These are phyloP conservation scores for Aspergillus glaucus DNA, from an alignment of 2,329 filamentous ascomycete genomes.

Conservation along the genomic window DNA sequence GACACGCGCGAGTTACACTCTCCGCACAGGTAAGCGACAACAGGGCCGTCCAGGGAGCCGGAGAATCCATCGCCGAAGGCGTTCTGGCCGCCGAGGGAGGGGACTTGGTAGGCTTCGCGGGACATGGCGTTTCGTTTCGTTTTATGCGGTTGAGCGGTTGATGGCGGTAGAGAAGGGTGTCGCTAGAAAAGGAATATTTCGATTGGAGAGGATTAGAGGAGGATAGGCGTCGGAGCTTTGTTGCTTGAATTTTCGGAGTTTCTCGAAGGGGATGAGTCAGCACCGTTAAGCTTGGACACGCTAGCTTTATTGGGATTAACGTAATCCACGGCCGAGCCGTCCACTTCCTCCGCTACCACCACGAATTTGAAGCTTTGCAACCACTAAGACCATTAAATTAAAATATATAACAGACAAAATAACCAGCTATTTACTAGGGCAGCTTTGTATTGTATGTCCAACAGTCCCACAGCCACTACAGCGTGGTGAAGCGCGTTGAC, in stretches of 20 bases:
- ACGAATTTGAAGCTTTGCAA: too few species aligned
- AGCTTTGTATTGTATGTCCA: too few species aligned
- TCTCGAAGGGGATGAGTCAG: background rate
- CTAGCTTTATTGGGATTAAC: background rate
- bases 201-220: background rate
- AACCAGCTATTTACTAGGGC: too few species aligned
- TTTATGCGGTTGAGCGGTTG: background rate
- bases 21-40: constrained; percentile 69
- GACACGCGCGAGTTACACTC: constrained; percentile 75
- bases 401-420: too few species aligned
- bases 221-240: background rate
- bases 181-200: background rate
- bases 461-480: too few species aligned
- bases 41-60: constrained; percentile 45
- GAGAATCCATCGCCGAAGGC: constrained; percentile 31
- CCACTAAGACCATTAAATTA: too few species aligned
- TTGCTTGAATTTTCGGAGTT: background rate
- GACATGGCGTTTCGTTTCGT: constrained; percentile 44
- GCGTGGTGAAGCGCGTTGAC: too few species aligned
- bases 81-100: constrained; percentile 45
- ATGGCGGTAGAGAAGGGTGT: too few species aligned
- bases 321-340: too few species aligned
- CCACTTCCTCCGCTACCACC: too few species aligned
- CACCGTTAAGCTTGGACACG: background rate
- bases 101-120: constrained; percentile 73